Base-by-base conservation (phyloP, 345 rosid species). In the Aethionema arabicum region DNA sequence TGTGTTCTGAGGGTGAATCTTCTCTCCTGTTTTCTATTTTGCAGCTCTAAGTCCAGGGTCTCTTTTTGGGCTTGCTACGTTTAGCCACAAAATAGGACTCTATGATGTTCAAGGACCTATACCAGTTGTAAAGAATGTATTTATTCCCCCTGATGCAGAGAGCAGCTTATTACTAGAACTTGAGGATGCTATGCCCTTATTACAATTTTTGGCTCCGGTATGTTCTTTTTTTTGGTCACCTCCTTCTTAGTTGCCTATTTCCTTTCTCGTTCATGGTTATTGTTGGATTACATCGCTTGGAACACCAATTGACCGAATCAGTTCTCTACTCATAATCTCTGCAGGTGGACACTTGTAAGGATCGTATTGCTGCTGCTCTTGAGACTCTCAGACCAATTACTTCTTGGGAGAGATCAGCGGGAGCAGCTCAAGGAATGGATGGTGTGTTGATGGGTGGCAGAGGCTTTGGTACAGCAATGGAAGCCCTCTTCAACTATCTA, bases 391-490 rank as follows among this genome's bases (percentile, higher is more conserved):
- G 95, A 70, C 99, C 99, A 57, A 83, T 87, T 59, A 86, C 86
- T 69, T 84, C 97, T 36, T 95, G 99, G 97, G 99, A 88, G 74
- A 88, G 99, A 79, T 79, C 85, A 43, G 53, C 96, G 10, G 92
- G 84, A 65, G 82, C 84, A 46, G 84, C 85, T 59, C 95, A 85
- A 74, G 87, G 84, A 45, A 35, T 87, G 30, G 99, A 87, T 65
- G 86, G 96, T 46, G 89, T 95, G 59, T 70, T 87, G 76, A 83
- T 93, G 90, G 96, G 99, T 30, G 99, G 96, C 44, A 81, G 99
- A 68, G 99, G 97, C 48, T 90, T 93, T 78, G 97, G 99, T 60
- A 81, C 76, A 50, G 99, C 99, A 67, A 85, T 93, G 99, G 99
- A 93, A 77, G 82, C 89, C 58, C 85, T 90, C 15, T 82, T 88